phyloP scores from a whole-genome alignment of 768 basidiomycete species.

The Lactarius indigo region DNA sequence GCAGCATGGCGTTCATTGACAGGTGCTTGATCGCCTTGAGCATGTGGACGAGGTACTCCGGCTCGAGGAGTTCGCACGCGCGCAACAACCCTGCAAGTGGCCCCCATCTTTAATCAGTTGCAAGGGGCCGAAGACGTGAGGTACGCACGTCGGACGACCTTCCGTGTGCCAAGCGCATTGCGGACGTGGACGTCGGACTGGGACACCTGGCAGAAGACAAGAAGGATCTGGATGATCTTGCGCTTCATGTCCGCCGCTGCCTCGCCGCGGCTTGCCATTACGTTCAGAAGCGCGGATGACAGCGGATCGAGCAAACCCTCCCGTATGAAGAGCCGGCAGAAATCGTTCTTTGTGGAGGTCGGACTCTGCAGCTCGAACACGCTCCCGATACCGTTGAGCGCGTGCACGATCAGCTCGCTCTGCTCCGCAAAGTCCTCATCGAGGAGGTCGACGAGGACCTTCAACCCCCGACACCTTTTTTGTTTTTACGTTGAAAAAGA shows the following conservation, averaged over 20 bases:
- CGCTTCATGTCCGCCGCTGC: constrained; percentile 71
- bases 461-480: constrained; percentile 89
- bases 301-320: constrained; percentile 94
- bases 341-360: constrained; percentile 90
- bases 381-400: constrained; percentile 89
- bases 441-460: constrained; percentile 90
- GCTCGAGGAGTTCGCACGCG: constrained; percentile 81
- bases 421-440: constrained; percentile 96
- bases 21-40: constrained; percentile 95
- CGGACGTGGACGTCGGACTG: constrained; percentile 93
- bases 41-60: constrained; percentile 84
- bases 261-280: constrained; percentile 71
- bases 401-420: constrained; percentile 86
- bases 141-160: constrained; percentile 80
- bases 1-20: constrained; percentile 85
- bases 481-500: no score
- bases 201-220: constrained; percentile 95
- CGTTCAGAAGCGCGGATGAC: constrained; percentile 83
- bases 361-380: constrained; percentile 97
- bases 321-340: constrained; percentile 96
- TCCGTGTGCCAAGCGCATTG: constrained; percentile 86
- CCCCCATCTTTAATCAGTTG: neutral
- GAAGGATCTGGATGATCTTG: constrained; percentile 84
- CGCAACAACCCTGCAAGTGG: constrained; percentile 70
- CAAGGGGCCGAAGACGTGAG: constrained; percentile 1